Conservation (phyloP, 192 early-diverging fungal genomes). For the Anaeromyces robustus region DNA sequence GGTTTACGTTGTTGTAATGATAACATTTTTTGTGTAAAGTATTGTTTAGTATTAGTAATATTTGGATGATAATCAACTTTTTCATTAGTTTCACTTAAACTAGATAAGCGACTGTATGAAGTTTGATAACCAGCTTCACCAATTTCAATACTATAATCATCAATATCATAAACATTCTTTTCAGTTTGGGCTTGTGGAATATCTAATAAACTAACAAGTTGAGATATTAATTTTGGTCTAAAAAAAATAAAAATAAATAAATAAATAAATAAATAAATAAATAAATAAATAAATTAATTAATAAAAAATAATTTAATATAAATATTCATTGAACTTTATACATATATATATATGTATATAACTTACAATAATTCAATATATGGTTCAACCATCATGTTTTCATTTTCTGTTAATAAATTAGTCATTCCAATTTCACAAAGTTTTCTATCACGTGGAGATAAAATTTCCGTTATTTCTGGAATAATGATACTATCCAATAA, state of each 20-base stretch:
- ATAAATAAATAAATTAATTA: background rate
- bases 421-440: conserved; percentile 44
- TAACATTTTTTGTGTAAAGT: background rate
- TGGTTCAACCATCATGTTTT: conserved; percentile 30
- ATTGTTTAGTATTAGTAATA: background rate
- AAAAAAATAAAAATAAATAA: no score
- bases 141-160: background rate
- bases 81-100: background rate
- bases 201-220: background rate
- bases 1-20: background rate
- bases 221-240: background rate
- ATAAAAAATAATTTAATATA: background rate
- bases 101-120: background rate
- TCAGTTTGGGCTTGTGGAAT: background rate
- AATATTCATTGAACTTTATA: background rate
- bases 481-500: conserved; percentile 47
- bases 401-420: conserved; percentile 36
- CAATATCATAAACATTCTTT: background rate
- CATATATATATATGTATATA: background rate
- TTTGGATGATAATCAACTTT: background rate
- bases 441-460: conserved; percentile 40
- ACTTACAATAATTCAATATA: conserved; percentile 24
- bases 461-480: conserved; percentile 39
- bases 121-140: background rate
- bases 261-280: background rate